Percentiles rank a stretch among this genome's conserved stretches.
These are phyloP conservation scores for Candida oleophila DNA, from an alignment of 805 yeast genomes.

Conservation along the genomic window DNA sequence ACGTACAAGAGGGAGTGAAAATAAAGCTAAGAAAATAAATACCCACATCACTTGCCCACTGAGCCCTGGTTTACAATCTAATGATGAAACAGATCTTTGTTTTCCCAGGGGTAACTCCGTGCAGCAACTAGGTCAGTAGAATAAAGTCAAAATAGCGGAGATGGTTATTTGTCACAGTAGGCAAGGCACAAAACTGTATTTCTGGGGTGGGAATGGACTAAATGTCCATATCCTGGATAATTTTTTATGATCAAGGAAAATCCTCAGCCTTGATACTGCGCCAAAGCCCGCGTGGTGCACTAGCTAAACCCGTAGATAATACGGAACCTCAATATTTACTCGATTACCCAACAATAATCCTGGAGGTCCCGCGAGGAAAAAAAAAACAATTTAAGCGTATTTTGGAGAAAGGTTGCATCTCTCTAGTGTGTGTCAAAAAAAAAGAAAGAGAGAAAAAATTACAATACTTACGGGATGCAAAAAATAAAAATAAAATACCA, in stretches of 20 bases:
- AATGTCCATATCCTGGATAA: no score
- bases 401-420: neutral
- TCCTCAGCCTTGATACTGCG: no score
- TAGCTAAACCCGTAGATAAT: no score
- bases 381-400: neutral
- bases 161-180: neutral
- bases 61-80: neutral
- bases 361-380: neutral
- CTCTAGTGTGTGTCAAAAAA: neutral
- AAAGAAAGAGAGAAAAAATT: neutral
- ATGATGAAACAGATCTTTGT: neutral
- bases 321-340: neutral
- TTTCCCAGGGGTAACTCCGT: neutral
- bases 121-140: neutral
- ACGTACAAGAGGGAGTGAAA: neutral
- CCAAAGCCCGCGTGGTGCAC: no score
- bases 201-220: no score
- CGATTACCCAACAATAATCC: neutral
- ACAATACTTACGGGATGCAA: neutral
- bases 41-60: neutral
- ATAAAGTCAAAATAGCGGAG: neutral
- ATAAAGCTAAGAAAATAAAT: neutral
- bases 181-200: no score
- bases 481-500: neutral
- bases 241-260: no score